Evolutionary conservation across 805 yeast genomes (phyloP).

Genomic region (Lachancea meyersii): DNA sequence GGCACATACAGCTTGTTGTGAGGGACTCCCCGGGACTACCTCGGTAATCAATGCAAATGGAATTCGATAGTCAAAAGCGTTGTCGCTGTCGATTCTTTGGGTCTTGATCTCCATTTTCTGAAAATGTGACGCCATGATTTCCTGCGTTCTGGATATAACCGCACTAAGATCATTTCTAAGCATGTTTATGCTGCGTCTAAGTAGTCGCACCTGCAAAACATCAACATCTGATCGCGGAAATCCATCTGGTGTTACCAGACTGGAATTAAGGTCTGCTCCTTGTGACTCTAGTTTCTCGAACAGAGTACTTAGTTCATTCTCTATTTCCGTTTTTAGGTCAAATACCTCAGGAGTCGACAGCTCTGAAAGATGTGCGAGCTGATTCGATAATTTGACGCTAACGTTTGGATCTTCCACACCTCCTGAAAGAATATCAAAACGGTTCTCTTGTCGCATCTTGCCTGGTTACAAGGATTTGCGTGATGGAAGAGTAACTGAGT

Average conservation of each 20-base stretch:
- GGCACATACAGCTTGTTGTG: conserved; percentile 33
- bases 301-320: conserved; percentile 36
- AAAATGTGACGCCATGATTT: conserved; percentile 42
- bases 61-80: conserved; percentile 16
- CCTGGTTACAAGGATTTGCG: not conserved
- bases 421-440: conserved; percentile 5
- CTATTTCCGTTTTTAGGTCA: conserved; percentile 36
- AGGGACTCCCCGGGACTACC: conserved; percentile 52
- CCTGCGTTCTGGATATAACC: conserved; percentile 43
- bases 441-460: conserved; percentile 4
- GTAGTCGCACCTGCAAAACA: conserved; percentile 57
- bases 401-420: conserved; percentile 4
- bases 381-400: not conserved
- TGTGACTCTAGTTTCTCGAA: conserved; percentile 41
- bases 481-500: not conserved
- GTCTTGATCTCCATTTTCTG: conserved; percentile 9
- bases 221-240: conserved; percentile 83
- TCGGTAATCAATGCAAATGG: conserved; percentile 54
- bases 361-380: conserved; percentile 1
- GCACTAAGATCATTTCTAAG: conserved; percentile 61
- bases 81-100: not conserved
- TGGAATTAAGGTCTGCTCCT: conserved; percentile 55
- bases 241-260: conserved; percentile 65
- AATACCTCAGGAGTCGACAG: conserved; percentile 23
- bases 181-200: conserved; percentile 59